These are phyloP conservation scores for Amanita fuliginea DNA, from an alignment of 768 basidiomycete genomes.

Conservation along the genomic window DNA sequence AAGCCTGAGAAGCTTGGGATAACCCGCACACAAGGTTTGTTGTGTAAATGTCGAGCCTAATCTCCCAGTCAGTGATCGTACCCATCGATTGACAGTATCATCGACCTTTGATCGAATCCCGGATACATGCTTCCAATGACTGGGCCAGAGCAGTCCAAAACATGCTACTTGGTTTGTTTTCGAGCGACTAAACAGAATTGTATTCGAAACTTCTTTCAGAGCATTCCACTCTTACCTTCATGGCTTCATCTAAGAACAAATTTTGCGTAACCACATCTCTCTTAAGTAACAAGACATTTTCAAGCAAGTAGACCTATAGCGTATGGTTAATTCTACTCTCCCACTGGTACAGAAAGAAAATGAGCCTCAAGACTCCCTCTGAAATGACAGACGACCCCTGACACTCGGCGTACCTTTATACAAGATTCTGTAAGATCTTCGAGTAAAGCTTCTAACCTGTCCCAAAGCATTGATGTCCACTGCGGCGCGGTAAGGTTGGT, in stretches of 20 bases:
- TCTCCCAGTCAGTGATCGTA: not conserved
- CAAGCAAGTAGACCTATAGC: slow-evolving; percentile 80
- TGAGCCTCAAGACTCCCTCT: not conserved
- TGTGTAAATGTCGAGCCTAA: slow-evolving; percentile 66
- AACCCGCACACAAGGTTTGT: slow-evolving; percentile 77
- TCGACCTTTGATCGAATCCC: slow-evolving; percentile 71
- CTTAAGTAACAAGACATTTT: slow-evolving; percentile 88
- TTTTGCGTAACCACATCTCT: slow-evolving; percentile 68
- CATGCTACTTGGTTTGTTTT: slow-evolving; percentile 81
- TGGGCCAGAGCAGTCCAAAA: slow-evolving; percentile 84
- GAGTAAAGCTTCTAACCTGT: slow-evolving; percentile 67
- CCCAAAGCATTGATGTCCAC: slow-evolving; percentile 77
- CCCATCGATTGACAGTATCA: not conserved
- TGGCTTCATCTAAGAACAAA: slow-evolving; percentile 84
- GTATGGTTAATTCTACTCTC: not conserved
- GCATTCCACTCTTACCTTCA: slow-evolving; percentile 48
- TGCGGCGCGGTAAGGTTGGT: slow-evolving; percentile 81
- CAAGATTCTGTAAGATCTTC: slow-evolving; percentile 88
- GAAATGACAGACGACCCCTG: not conserved
- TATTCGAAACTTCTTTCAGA: not conserved
- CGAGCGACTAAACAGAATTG: slow-evolving; percentile 49
- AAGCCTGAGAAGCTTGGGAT: slow-evolving; percentile 77
- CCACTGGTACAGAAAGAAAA: no score
- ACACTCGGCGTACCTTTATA: slow-evolving; percentile 50
- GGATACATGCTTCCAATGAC: slow-evolving; percentile 72